Percentiles rank a stretch among this genome's conserved stretches.
Evolutionary conservation across 108 stramenopile genomes (phyloP).

Genomic region (Nitzschia sp.): DNA sequence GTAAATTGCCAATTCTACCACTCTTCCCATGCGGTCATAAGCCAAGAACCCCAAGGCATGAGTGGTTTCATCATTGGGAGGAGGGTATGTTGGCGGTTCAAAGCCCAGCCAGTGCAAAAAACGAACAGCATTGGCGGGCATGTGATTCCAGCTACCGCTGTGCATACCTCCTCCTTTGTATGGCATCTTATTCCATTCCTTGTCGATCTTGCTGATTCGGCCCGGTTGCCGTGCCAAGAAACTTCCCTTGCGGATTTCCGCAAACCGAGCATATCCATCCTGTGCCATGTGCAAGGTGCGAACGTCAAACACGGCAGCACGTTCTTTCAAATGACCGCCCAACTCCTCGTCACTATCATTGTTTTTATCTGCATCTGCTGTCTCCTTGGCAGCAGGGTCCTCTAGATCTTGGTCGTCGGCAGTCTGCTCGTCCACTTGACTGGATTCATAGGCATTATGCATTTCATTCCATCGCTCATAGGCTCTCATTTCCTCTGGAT

Average conservation of each 20-base stretch:
- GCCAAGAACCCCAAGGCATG: constrained; percentile 78
- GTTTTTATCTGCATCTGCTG: constrained; percentile 16
- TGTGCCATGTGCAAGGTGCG: constrained; percentile 67
- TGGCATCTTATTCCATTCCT: constrained; percentile 48
- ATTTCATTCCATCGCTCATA: constrained; percentile 79
- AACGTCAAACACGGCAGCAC: constrained; percentile 73
- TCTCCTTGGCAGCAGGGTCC: neutral
- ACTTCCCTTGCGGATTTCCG: constrained; percentile 66
- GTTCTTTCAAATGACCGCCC: constrained; percentile 56
- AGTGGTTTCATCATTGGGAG: constrained; percentile 73
- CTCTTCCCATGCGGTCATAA: constrained; percentile 77
- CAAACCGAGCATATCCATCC: constrained; percentile 65
- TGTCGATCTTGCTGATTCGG: constrained; percentile 18
- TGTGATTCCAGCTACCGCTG: constrained; percentile 50
- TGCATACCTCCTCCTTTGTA: constrained; percentile 35
- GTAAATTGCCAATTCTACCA: constrained; percentile 71
- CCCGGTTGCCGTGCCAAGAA: constrained; percentile 45
- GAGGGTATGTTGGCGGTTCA: constrained; percentile 48
- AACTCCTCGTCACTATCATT: constrained; percentile 18
- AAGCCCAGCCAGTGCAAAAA: constrained; percentile 87
- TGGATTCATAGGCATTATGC: constrained; percentile 55
- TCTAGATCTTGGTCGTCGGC: neutral
- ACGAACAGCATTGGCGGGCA: constrained; percentile 48
- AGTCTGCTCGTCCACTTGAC: constrained; percentile 13
- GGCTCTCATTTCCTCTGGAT: constrained; percentile 80